Conservation (phyloP, 2,329 filamentous ascomycete species). For the Hypomyces perniciosus region DNA sequence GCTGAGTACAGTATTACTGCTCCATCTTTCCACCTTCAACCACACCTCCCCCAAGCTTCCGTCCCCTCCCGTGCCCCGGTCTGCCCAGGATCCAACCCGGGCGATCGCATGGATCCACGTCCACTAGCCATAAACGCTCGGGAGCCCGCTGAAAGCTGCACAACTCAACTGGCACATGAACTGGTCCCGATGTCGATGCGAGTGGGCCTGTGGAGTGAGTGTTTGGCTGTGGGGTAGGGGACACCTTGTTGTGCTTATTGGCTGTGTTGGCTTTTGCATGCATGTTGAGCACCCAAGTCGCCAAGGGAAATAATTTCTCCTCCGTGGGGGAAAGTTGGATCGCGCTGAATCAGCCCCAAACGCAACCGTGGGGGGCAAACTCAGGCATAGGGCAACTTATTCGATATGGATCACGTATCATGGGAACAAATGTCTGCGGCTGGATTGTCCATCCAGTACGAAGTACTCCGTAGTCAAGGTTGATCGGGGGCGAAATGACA, state of each 20-base stretch:
- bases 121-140: slow-evolving; percentile 10
- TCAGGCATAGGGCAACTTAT: neutral
- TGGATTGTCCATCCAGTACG: neutral
- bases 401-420: neutral
- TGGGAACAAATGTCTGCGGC: neutral
- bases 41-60: slow-evolving; percentile 12
- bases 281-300: slow-evolving; percentile 1
- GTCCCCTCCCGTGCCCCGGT: slow-evolving; percentile 12
- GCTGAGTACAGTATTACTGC: neutral
- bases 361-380: slow-evolving; percentile 9
- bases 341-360: neutral
- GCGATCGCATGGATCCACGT: slow-evolving; percentile 14
- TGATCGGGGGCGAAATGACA: neutral
- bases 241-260: neutral
- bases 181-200: slow-evolving; percentile 7
- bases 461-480: too few species aligned
- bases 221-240: slow-evolving; percentile 10
- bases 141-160: slow-evolving; percentile 6
- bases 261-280: slow-evolving; percentile 1
- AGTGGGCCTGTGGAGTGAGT: slow-evolving; percentile 2
- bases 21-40: slow-evolving; percentile 8
- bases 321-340: slow-evolving; percentile 11
- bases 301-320: neutral
- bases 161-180: slow-evolving; percentile 6
- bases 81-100: slow-evolving; percentile 6